Conservation (phyloP, 306 rosid species). For the Begonia loranthoides region DNA sequence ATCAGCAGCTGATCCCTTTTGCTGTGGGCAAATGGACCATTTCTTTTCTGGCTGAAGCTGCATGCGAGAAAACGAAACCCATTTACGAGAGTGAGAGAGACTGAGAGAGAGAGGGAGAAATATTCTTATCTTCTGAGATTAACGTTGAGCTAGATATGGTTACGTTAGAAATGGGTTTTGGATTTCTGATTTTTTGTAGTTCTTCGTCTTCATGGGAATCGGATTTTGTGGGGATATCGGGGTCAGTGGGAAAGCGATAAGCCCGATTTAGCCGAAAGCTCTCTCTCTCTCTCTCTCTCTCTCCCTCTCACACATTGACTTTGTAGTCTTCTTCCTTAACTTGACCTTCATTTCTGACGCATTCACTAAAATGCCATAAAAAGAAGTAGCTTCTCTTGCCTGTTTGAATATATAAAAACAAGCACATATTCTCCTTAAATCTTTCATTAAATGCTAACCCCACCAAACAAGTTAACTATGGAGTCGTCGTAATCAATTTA, state of each 20-base stretch:
- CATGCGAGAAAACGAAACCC: neutral
- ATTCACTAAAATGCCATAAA: neutral
- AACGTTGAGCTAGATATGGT: neutral
- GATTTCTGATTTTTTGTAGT: neutral
- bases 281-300: slow-evolving; percentile 1
- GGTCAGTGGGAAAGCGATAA: slow-evolving; percentile 15
- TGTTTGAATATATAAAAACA: too few species aligned
- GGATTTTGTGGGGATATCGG: slow-evolving; percentile 29
- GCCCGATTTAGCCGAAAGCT: slow-evolving; percentile 17
- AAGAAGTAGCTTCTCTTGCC: too few species aligned
- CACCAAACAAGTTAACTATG: neutral
- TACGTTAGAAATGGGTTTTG: neutral
- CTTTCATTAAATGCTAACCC: slow-evolving; percentile 1
- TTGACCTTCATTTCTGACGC: neutral
- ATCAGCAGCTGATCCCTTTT: too few species aligned
- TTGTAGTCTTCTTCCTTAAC: neutral
- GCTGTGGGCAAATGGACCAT: too few species aligned
- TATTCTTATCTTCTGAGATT: slow-evolving; percentile 31
- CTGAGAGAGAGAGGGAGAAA: slow-evolving; percentile 5
- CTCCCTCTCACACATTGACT: neutral
- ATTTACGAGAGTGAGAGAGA: neutral
- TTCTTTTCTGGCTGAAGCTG: too few species aligned
- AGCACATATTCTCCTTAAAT: too few species aligned
- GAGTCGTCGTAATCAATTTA: too few species aligned
- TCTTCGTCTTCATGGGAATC: slow-evolving; percentile 21